These are phyloP conservation scores for Babesia ovis DNA, from an alignment of 169 alveolate genomes.

Conservation along the genomic window DNA sequence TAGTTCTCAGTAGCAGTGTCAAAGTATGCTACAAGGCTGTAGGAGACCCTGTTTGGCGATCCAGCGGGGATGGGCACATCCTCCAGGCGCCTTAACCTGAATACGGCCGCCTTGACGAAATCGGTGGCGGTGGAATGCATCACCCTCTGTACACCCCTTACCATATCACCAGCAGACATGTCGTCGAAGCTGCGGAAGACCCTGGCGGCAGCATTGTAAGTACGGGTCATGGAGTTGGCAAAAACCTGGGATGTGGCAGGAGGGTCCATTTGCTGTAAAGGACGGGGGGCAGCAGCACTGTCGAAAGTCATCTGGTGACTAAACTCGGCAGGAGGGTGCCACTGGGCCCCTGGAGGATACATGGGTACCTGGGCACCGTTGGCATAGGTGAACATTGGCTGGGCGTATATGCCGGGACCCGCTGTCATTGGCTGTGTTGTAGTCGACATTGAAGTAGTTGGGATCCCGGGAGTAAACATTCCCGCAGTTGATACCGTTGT, in stretches of 20 bases:
- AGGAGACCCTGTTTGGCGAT: constrained; percentile 56
- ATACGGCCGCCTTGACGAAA: constrained; percentile 54
- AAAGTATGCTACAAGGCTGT: constrained; percentile 71
- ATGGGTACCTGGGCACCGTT: neutral
- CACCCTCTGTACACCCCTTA: neutral
- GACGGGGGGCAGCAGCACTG: neutral
- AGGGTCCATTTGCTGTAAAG: neutral
- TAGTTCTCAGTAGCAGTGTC: constrained; percentile 72
- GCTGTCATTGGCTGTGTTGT: too few species aligned
- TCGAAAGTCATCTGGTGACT: neutral
- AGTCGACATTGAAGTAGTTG: too few species aligned
- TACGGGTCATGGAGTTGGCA: constrained; percentile 5
- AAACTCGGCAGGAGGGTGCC: constrained; percentile 4
- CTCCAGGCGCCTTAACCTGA: constrained; percentile 70
- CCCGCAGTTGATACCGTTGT: neutral
- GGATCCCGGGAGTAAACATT: neutral
- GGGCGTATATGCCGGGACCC: neutral
- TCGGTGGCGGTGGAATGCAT: constrained; percentile 43
- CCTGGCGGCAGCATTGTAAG: constrained; percentile 24
- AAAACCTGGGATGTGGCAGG: constrained; percentile 2
- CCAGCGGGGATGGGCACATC: constrained; percentile 66
- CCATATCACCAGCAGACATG: constrained; percentile 4
- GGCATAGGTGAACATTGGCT: neutral
- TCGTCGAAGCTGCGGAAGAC: constrained; percentile 36
- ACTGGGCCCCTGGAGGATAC: neutral